Evolutionary conservation across 2,329 filamentous ascomycete species (phyloP).

Genomic region (Torrubiella hemipterigena): DNA sequence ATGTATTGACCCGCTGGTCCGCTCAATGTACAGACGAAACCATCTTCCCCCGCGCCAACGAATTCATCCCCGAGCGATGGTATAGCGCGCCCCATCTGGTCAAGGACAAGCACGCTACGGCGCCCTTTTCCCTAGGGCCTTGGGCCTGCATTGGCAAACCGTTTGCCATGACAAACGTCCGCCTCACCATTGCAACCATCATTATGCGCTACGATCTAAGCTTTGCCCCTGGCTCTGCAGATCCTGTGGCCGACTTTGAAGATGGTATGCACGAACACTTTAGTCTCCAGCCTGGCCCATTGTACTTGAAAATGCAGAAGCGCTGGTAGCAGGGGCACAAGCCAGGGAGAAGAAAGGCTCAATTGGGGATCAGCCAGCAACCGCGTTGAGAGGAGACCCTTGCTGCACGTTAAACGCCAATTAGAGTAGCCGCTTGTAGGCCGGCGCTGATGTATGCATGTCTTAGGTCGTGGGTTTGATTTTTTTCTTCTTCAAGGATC

Average conservation of each 20-base stretch:
- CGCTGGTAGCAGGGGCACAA: no score
- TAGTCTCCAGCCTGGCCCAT: background rate
- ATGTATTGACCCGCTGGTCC: no score
- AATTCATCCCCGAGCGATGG: constrained; percentile 10
- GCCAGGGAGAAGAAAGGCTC: no score
- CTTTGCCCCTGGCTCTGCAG: background rate
- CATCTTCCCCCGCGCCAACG: constrained; percentile 1
- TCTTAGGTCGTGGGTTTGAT: no score
- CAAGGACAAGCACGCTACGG: constrained; percentile 6
- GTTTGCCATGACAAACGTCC: constrained; percentile 1
- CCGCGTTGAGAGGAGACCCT: no score
- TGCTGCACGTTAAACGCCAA: no score
- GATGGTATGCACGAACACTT: constrained; percentile 2
- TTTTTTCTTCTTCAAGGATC: no score
- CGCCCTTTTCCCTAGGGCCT: constrained; percentile 1
- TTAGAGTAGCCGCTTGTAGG: no score
- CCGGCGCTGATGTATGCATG: no score
- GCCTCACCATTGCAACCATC: constrained; percentile 1
- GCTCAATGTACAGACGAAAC: constrained; percentile 3
- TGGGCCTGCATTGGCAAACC: constrained; percentile 4
- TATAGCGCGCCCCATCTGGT: constrained; percentile 7
- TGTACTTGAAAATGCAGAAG: constrained; percentile 2
- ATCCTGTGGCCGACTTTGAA: background rate
- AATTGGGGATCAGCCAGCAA: no score
- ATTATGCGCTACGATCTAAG: constrained; percentile 1